Base-by-base conservation (phyloP, 1,284 basidiomycete species). In the Microbotryum violaceum region DNA sequence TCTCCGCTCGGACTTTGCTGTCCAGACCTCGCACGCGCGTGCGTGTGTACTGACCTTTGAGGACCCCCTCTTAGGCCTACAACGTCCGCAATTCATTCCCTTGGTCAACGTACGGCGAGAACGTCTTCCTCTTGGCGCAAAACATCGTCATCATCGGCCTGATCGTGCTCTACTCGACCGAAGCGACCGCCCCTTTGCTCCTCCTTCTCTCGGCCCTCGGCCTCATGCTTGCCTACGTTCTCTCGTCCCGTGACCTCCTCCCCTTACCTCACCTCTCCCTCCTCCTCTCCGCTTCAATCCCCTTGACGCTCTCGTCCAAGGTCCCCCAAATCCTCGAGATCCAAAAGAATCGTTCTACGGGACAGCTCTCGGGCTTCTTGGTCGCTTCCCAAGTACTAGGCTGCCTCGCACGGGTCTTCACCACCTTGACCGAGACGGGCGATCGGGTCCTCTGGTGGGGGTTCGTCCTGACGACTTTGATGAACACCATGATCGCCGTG, bases 51-150 rank as follows among this genome's bases (percentile, higher is more conserved):
- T 42, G 37, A 42, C 37, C 6, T 42, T 16, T 9, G 37, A 6
- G 37, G 12, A 16, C 14, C 37, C 12, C 12, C 14, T 42, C 5
- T 10, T 42, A 42, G 37, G 37, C 67, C 8, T 97, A 97, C 77
- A 87, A 90, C 4, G 84, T 84, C 65, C 81, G 90, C 47, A 86
- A 88, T 73, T 75, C 79, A 25, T 92, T 93, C 74, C 91, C 93
- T 1, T 93, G 96, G 79, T 91, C 88, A 45, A 96, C 93, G 1
- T 97, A 96, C 68, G 93, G 93, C 72, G 91, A 94, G 75, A 93
- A 91, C 78, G 75, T 89, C 64, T 92, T 92, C 81, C 81, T 94
- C 58, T 85, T 88, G 27, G 71, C 89, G 51, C 89, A 92, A 75
- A 91, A 92, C 77, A 79, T 85, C 67, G 68, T 87, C 75, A 88